Base-by-base conservation (phyloP, 805 yeast species). In the Clavispora fructus region DNA sequence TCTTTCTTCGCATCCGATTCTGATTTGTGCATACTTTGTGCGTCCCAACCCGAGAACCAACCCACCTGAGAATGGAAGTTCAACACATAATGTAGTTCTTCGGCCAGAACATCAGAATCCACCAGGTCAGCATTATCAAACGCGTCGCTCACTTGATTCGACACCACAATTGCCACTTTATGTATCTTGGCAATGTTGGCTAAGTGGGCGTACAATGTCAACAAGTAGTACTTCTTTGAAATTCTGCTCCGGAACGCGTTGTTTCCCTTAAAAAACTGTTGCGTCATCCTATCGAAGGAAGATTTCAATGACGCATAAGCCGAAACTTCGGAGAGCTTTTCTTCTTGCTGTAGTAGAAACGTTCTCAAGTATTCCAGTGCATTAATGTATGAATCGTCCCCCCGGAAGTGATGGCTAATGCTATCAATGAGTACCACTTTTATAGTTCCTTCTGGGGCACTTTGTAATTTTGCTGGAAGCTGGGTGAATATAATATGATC, bases 141-240 rank as follows among this genome's bases (percentile, higher is more conserved):
- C 23, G 76, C 75, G 56, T 85, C 92, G 35, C 90, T 77, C 1
- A 90, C 88, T 62, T 91, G 97, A 56, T 91, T 90, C 0, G 90
- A 78, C 1, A 85, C 75, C 0, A 88, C 80, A 0, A 91, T 63
- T 0, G 95, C 85, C 5, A 86, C 58, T 19, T 74, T 63, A 57
- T 69, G 63, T 13, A 69, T 59, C 17, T 58, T 54, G 0, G 89
- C 82, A 23, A 85, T 49, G 10, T 62, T 56, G 10, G 78, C 67
- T 44, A 90, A 64, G 44, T 69, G 74, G 14, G 67, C 67, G 10
- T 80, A 77, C 30, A 79, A 55, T 31, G 63, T 65, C 27, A 67
- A 64, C 17, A 77, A 56, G 51, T 78, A 75, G 42, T 64, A 57
- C 43, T 71, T 65, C 49, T 78, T 73, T 45, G 69, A 65, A 39